These are phyloP conservation scores for Arctium lappa DNA, from an alignment of 129 eudicot genomes.

Conservation along the genomic window DNA sequence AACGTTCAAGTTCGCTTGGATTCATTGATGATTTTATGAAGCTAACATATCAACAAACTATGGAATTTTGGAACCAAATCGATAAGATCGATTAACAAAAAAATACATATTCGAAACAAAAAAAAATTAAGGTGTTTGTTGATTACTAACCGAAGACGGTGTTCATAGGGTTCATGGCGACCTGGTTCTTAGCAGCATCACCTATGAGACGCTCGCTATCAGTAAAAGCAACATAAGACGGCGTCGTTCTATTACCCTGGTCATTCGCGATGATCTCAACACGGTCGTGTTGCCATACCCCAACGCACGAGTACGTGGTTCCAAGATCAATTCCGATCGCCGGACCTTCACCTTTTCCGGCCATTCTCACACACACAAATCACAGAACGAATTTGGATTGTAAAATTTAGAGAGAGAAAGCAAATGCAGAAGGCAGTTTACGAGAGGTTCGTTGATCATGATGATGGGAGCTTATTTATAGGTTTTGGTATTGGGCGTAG, in stretches of 20 bases:
- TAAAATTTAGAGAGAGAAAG: neutral
- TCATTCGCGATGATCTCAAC: slow-evolving; percentile 57
- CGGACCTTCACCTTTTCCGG: slow-evolving; percentile 46
- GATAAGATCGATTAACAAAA: neutral
- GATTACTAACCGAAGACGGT: slow-evolving; percentile 48
- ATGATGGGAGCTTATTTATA: neutral
- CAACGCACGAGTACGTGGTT: slow-evolving; percentile 40
- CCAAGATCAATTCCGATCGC: slow-evolving; percentile 42
- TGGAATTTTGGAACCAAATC: neutral
- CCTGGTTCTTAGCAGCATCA: slow-evolving; percentile 59
- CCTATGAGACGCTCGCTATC: slow-evolving; percentile 46
- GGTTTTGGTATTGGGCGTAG: slow-evolving; percentile 4
- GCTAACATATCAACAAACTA: neutral
- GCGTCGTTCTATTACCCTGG: slow-evolving; percentile 54
- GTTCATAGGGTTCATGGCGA: slow-evolving; percentile 51
- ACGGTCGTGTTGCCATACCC: slow-evolving; percentile 44
- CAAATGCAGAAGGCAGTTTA: neutral
- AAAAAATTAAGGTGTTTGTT: neutral
- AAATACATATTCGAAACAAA: neutral
- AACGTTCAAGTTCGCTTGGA: neutral
- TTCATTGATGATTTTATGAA: neutral
- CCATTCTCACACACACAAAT: slow-evolving; percentile 11
- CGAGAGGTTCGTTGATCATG: neutral
- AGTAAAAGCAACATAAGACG: slow-evolving; percentile 55
- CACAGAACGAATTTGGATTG: neutral